phyloP scores from a whole-genome alignment of 768 basidiomycete species.

The Candolleomyces aberdarensis region DNA sequence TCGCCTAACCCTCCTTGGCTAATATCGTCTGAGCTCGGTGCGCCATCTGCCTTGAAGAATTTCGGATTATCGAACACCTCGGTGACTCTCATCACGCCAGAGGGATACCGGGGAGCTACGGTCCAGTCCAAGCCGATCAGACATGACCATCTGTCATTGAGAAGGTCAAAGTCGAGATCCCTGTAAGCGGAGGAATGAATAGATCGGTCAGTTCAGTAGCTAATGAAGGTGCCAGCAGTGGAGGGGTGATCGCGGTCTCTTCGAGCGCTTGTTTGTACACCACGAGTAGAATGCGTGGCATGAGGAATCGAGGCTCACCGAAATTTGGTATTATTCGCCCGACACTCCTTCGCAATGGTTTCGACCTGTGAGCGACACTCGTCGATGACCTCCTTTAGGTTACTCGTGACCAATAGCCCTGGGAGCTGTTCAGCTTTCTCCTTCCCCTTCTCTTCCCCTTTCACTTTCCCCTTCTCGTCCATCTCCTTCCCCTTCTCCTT shows the following conservation, averaged over 20 bases:
- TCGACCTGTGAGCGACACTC: conserved; percentile 41
- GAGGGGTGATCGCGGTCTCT: too few species aligned
- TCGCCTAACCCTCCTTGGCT: conserved; percentile 47
- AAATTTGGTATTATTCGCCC: conserved; percentile 42
- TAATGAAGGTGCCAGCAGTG: too few species aligned
- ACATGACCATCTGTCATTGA: conserved; percentile 47
- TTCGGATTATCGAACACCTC: conserved; percentile 50
- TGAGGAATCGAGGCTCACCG: conserved; percentile 26
- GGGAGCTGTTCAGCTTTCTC: neutral
- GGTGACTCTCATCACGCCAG: conserved; percentile 41
- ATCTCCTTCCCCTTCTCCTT: too few species aligned
- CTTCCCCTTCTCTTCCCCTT: too few species aligned
- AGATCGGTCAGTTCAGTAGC: too few species aligned
- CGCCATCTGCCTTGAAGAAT: conserved; percentile 42
- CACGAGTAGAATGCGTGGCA: neutral
- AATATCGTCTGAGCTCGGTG: conserved; percentile 40
- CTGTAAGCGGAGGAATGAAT: conserved; percentile 21
- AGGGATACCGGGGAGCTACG: conserved; percentile 17
- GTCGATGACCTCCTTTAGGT: conserved; percentile 44
- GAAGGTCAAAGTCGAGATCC: conserved; percentile 56
- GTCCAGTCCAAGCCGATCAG: conserved; percentile 21
- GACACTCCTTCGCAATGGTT: conserved; percentile 42
- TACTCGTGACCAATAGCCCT: conserved; percentile 44
- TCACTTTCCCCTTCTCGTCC: too few species aligned
- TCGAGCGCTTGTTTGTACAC: too few species aligned